Conservation (phyloP, 2,329 filamentous ascomycete genomes). For the Pseudocercospora crystallina region DNA sequence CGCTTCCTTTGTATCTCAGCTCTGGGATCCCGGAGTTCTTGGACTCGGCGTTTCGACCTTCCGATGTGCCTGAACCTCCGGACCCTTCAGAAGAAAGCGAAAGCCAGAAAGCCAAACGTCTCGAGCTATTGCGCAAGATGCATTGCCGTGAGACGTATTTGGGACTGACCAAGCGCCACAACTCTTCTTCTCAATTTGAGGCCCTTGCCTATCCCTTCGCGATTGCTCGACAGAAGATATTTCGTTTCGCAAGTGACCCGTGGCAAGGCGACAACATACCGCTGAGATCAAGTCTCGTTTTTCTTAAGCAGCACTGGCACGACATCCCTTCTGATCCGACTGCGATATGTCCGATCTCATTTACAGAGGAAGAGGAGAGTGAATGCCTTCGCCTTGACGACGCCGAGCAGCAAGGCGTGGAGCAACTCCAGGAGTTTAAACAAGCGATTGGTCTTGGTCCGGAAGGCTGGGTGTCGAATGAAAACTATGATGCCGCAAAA, state of each 20-base stretch:
- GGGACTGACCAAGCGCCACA: conserved; percentile 9
- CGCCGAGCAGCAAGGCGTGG: conserved; percentile 20
- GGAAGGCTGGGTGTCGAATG: conserved; percentile 25
- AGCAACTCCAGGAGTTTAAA: conserved; percentile 24
- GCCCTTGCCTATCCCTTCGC: conserved; percentile 23
- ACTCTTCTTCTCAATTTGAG: conserved; percentile 19
- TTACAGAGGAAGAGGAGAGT: conserved; percentile 14
- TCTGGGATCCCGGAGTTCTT: conserved; percentile 41
- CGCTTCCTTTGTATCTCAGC: conserved; percentile 41
- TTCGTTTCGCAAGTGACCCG: conserved; percentile 17
- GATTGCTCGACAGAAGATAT: conserved; percentile 22
- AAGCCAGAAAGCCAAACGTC: conserved; percentile 8
- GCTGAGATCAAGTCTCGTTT: conserved; percentile 23
- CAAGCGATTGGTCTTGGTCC: conserved; percentile 19
- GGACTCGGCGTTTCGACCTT: conserved; percentile 33
- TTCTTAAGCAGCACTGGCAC: conserved; percentile 20
- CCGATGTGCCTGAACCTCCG: conserved; percentile 6
- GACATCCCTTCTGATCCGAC: conserved; percentile 1
- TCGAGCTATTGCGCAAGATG: conserved; percentile 11
- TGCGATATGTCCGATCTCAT: conserved; percentile 20
- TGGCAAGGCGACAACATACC: conserved; percentile 31
- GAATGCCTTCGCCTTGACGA: conserved; percentile 31
- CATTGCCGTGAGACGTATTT: conserved; percentile 23
- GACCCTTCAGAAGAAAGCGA: conserved; percentile 3
- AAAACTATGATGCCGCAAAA: conserved; percentile 22